Base-by-base conservation (phyloP, 23 red algal species). In the Gracilaria vermiculophylla region DNA sequence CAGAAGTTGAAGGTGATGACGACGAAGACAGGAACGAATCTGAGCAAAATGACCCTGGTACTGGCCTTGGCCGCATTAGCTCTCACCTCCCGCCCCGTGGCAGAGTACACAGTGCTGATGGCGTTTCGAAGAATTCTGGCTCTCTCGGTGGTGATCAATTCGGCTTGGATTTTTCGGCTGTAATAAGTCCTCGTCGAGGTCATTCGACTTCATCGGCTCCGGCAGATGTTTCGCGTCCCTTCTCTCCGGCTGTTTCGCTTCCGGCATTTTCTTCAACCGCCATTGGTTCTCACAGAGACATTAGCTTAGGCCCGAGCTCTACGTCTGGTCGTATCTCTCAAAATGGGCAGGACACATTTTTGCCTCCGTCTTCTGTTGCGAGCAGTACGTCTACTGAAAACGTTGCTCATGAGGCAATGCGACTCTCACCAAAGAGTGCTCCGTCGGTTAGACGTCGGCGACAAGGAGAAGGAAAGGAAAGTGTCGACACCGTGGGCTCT, bases 361-460 rank as follows among this genome's bases (percentile, higher is more conserved):
- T 72, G 17, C 39, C 48, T 6, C 53, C 70, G 14, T 62, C 87
- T 21, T 81, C 87, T 48, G 87, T 74, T 52, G 87, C 87, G 5
- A 91, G 84, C 60, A 91, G 75, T 48, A 91, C 87, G 13, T 88
- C 87, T 5, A 81, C 87, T 41, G 76, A 91, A 37, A 81, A 73
- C 35, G 75, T 91, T 17, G 45, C 34, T 25, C 45, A 55, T 41
- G 83, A 77, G 13, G 25, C 56, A 19, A 48, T 77, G 43, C 64
- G 75, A n/a, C 48, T 43, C 43, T 49, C 87, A 29, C 35, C 66
- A 53, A 19, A 27, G 35, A 37, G 60, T 47, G 49, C 44, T 27
- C 64, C 52, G 0, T 81, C 74, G 0, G 17, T n/a, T 69, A 53
- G 69, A n/a, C 58, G 87, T 39, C 76, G 75, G 33, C 34, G 74